phyloP scores from a whole-genome alignment of 2,329 filamentous ascomycete species.

The Cyphellophora attinorum region DNA sequence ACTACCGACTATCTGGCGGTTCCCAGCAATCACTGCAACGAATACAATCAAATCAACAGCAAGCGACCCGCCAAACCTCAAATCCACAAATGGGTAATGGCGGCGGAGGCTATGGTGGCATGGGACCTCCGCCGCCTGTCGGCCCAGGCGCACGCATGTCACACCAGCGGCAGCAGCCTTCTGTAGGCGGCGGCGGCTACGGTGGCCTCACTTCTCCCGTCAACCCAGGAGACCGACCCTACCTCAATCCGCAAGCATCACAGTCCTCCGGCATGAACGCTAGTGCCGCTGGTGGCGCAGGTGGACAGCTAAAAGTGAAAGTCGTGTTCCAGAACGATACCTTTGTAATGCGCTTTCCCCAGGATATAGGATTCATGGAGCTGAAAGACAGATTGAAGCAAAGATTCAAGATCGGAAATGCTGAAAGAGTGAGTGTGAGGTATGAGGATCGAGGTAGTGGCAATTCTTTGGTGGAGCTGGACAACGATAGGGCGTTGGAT shows the following conservation, averaged over 20 bases:
- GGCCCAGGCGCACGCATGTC: conserved; percentile 22
- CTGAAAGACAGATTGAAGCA: conserved; percentile 79
- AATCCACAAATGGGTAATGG: conserved; percentile 51
- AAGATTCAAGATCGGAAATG: conserved; percentile 68
- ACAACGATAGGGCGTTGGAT: background rate
- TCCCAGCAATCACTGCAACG: conserved; percentile 59
- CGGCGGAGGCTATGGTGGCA: conserved; percentile 42
- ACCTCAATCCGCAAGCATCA: conserved; percentile 30
- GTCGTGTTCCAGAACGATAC: conserved; percentile 87
- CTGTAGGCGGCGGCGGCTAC: conserved; percentile 13
- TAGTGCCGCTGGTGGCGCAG: conserved; percentile 22
- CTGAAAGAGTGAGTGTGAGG: background rate
- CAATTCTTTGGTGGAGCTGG: background rate
- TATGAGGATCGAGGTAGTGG: background rate
- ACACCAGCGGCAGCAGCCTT: conserved; percentile 31
- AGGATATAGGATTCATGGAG: conserved; percentile 66
- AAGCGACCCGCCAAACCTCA: conserved; percentile 58
- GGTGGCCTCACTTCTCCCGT: background rate
- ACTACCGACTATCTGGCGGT: conserved; percentile 64
- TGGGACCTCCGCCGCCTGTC: conserved; percentile 32
- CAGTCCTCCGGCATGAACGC: conserved; percentile 24
- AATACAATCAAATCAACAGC: conserved; percentile 48
- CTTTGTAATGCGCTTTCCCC: conserved; percentile 80
- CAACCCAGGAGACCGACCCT: conserved; percentile 15
- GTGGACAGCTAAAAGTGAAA: conserved; percentile 75